phyloP scores from a whole-genome alignment of 2,329 filamentous ascomycete genomes.

The Aspergillus bombycis region DNA sequence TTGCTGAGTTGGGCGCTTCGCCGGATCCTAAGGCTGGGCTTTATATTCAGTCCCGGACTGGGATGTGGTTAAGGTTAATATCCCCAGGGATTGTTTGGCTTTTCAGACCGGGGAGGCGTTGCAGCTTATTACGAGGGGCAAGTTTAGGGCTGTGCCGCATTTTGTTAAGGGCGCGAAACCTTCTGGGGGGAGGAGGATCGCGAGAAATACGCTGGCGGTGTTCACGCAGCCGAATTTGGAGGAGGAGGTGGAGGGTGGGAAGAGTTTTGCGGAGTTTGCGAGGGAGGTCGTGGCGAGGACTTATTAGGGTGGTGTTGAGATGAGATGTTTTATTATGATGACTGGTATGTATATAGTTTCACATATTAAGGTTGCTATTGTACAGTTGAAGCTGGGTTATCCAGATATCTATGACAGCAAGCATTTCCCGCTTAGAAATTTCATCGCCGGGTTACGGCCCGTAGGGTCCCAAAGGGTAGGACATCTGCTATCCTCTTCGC shows the following conservation, averaged over 20 bases:
- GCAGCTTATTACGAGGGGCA: constrained; percentile 86
- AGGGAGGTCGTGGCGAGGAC: constrained; percentile 80
- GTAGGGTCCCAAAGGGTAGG: constrained; percentile 83
- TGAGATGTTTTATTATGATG: not conserved
- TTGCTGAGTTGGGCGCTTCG: constrained; percentile 72
- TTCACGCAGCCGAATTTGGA: constrained; percentile 96
- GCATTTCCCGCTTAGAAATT: too few relatives aligned
- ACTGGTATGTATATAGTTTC: not conserved
- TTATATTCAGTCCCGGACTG: constrained; percentile 89
- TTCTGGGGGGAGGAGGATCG: constrained; percentile 59
- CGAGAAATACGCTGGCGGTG: constrained; percentile 87
- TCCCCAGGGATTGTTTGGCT: constrained; percentile 86
- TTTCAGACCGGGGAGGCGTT: constrained; percentile 96
- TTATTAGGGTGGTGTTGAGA: constrained; percentile 31
- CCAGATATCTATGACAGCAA: not conserved
- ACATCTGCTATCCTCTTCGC: constrained; percentile 81
- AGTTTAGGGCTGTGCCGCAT: constrained; percentile 93
- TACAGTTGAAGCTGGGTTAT: not conserved
- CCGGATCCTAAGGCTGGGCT: constrained; percentile 84
- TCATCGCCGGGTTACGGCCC: constrained; percentile 46
- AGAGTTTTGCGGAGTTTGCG: constrained; percentile 73
- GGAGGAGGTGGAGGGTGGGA: constrained; percentile 68
- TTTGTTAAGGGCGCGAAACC: constrained; percentile 80
- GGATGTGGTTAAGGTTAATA: constrained; percentile 87
- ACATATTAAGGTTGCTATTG: not conserved